Evolutionary conservation across 352 stramenopile genomes (phyloP).

Genomic region (Phytophthora meadii): DNA sequence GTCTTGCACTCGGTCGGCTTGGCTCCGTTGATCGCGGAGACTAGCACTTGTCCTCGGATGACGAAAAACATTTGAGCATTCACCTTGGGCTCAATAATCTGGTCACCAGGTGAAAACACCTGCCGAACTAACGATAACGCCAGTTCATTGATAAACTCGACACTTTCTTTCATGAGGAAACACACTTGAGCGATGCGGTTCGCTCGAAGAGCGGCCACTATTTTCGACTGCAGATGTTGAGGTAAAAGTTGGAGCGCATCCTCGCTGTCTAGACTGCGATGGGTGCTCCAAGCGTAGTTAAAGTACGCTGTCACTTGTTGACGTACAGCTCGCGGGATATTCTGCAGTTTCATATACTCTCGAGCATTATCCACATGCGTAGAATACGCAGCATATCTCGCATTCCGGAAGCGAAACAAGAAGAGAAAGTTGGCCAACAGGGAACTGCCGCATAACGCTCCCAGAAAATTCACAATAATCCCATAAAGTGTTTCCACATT

Average conservation of each 20-base stretch:
- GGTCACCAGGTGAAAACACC: constrained; percentile 66
- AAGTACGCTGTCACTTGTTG: constrained; percentile 72
- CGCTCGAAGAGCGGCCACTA: constrained; percentile 61
- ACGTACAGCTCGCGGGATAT: constrained; percentile 53
- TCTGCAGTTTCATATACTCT: constrained; percentile 77
- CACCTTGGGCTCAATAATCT: constrained; percentile 76
- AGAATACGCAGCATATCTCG: constrained; percentile 55
- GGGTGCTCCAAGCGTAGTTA: constrained; percentile 66
- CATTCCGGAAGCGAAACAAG: constrained; percentile 70
- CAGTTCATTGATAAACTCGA: constrained; percentile 72
- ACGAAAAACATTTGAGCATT: constrained; percentile 87
- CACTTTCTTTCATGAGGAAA: constrained; percentile 73
- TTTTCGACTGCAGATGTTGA: constrained; percentile 63
- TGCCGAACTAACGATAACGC: constrained; percentile 52
- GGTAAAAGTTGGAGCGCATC: constrained; percentile 58
- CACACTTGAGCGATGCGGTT: constrained; percentile 71
- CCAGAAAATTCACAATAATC: constrained; percentile 48
- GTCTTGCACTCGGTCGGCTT: constrained; percentile 60
- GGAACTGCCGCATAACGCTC: constrained; percentile 57
- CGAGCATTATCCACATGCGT: constrained; percentile 73
- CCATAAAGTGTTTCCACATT: constrained; percentile 64
- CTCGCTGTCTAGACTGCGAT: constrained; percentile 69
- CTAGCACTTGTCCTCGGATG: constrained; percentile 58
- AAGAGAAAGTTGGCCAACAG: constrained; percentile 75
- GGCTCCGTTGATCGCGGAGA: constrained; percentile 53